Base-by-base conservation (phyloP, 2,329 filamentous ascomycete species). In the Paraconiothyrium brasiliense region DNA sequence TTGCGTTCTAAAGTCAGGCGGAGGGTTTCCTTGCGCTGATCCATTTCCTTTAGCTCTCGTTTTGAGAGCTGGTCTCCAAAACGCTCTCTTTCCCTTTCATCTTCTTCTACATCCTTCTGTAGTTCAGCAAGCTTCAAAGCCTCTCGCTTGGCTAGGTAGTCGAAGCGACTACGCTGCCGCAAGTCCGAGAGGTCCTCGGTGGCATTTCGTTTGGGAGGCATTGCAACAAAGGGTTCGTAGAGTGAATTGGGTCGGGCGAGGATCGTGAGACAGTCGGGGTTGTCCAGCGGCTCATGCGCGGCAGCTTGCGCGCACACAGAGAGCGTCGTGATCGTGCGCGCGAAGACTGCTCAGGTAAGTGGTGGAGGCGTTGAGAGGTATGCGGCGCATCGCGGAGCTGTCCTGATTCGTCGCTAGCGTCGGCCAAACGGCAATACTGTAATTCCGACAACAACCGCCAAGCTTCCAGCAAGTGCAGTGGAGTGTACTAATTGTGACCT, bases 81-180 rank as follows among this genome's bases (percentile, higher is more conserved):
- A 50, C 89, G 86, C 57, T 96, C 79, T 76, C 97, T 94, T 24
- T 90, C 83, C 54, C 83, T 88, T 1, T 89, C 89, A 77, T 99
- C 95, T 69, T 98, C 94, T 0, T 89, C 88, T 2, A 99, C 95
- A 74, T 98, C 94, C 72, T 92, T 92, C 35, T 94, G 88, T 54
- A 99, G 81, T n/a, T 99, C 81, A 0, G 92, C 92, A 16, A 99
- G 81, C 62, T 92, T 88, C 78, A 98, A 93, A 0, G 90, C 84
- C 76, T 97, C 94, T 65, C 95, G 87, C 83, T 99, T 98, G 79
- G 93, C 93, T 34, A 99, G 84, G 74, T 99, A 99, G 67, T 95
- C 90, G 74, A 97, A 94, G 63, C 95, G 88, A 3, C 94, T 97
- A 35, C 93, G 87, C 72, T 95, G 84, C 46, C 95, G 87, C 20